Base-by-base conservation (phyloP, 345 rosid genomes). In the Lepidium sativum region DNA sequence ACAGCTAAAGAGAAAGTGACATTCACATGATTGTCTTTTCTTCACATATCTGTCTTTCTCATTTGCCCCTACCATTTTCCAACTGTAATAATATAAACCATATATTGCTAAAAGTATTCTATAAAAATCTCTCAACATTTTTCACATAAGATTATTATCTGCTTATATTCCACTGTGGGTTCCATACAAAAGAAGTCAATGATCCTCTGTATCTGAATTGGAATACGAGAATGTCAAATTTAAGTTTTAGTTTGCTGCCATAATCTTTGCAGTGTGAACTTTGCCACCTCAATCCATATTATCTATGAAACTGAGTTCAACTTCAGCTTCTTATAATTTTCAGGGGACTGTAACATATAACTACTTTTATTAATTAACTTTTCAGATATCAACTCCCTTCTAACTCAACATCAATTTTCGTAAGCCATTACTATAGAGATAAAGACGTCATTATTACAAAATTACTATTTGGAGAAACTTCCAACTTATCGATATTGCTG, bases 31-130 rank as follows among this genome's bases (percentile, higher is more conserved):
- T 54, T 45, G 43, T 59, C 64, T 42, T 42, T 59, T 8, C 31
- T 41, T 52, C 69, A 65, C 69, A 65, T 65, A 60, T 16, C 60
- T 40, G 31, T 65, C 69, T 52, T 65, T 53, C 37, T 51, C 59
- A 15, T 0, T 15, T 64, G 13, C 27, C 35, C 40, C 59, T 27
- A 49, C 47, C 39, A 39, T 38, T 23, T 63, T 63, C 48, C 68
- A 18, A 17, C 31, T 16, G 10, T 60, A 6, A 4, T 43, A 18
- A 2, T 34, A 21, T 2, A 48, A 37, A 15, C 25, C 16, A 49
- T 23, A 34, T 23, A 11, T 35, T 54, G 16, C 2, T 5, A 54
- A 54, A 35, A 18, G 31, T 3, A 15, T 10, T 6, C 2, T 8
- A 29, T 20, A 51, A 44, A 44, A 31, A 27, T 27, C 31, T 3